These are phyloP conservation scores for Hortaea sp. DNA, from an alignment of 2,329 filamentous ascomycete genomes.

Conservation along the genomic window DNA sequence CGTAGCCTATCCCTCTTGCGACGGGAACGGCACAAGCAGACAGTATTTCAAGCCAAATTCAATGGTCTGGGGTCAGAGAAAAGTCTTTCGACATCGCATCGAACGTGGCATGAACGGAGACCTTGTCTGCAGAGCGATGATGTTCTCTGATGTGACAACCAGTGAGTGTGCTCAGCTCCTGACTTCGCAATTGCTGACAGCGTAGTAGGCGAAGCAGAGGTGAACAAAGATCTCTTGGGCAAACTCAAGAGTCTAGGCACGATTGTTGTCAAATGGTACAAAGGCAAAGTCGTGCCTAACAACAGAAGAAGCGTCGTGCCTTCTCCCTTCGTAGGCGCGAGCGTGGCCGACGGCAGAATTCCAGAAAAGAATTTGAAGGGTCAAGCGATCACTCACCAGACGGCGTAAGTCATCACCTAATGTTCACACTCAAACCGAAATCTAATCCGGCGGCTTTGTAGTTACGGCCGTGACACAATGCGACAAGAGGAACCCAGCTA, in stretches of 20 bases:
- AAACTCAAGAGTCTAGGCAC: slow-evolving; percentile 1
- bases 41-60: no score
- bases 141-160: neutral
- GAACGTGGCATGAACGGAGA: no score
- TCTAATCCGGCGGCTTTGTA: no score
- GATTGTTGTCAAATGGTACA: neutral
- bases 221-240: neutral
- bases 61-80: no score
- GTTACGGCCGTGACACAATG: no score
- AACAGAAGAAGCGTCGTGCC: no score
- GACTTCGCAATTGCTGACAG: neutral
- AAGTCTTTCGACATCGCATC: no score
- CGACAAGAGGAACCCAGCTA: no score
- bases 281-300: no score
- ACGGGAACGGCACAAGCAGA: no score
- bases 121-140: neutral
- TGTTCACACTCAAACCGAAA: no score
- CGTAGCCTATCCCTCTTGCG: neutral
- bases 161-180: neutral
- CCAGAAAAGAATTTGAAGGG: slow-evolving; percentile 7
- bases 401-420: neutral
- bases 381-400: slow-evolving; percentile 3
- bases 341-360: neutral
- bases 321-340: no score
- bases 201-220: neutral